Base-by-base conservation (phyloP, 805 yeast genomes). In the Candida vartiovaarae region DNA sequence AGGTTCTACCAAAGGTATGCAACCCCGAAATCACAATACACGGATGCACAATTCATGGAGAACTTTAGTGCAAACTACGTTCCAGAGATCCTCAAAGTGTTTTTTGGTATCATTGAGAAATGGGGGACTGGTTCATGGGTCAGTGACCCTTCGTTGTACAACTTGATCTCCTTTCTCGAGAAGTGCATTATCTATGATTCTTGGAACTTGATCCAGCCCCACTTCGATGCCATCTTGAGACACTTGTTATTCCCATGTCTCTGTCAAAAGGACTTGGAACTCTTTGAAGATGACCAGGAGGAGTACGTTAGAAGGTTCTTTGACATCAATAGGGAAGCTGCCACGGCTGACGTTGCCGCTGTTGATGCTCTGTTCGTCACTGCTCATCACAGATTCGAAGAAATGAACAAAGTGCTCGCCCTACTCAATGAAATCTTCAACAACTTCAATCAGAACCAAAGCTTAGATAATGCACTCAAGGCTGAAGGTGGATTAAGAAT, bases 401-500 rank as follows among this genome's bases (percentile, higher is more conserved):
- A 74, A 67, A 51, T 85, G 43, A 72, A 72, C 36, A 69, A 74
- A 3, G 71, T 80, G 40, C 63, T 81, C 45, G 72, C 72, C 26
- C 76, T 84, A 55, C 71, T 81, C 32, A 78, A 77, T 51, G 67
- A 67, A 34, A 72, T 78, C 28, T 72, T 72, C 49, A 50, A 57
- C 41, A 51, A 55, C 34, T 71, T 60, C 44, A 50, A 53, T 23
- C 45, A 64, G 59, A 52, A 66, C 49, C 52, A 65, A 35, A 45
- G 57, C 32, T 62, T 69, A 47, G 53, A 57, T 39, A 49, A 60
- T 37, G 84, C 84, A 5, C 76, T 81, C 52, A 76, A 80, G 59
- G 85, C 79, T 51, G 97, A 90, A 63, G 91, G 95, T 50, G 82
- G 85, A 2, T 67, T 90, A 59, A 75, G 95, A 57, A 73, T 88